Percentiles rank a stretch among this genome's conserved stretches.
phyloP scores from a whole-genome alignment of 2,329 filamentous ascomycete genomes.

The Graphiopsis chlorocephala region DNA sequence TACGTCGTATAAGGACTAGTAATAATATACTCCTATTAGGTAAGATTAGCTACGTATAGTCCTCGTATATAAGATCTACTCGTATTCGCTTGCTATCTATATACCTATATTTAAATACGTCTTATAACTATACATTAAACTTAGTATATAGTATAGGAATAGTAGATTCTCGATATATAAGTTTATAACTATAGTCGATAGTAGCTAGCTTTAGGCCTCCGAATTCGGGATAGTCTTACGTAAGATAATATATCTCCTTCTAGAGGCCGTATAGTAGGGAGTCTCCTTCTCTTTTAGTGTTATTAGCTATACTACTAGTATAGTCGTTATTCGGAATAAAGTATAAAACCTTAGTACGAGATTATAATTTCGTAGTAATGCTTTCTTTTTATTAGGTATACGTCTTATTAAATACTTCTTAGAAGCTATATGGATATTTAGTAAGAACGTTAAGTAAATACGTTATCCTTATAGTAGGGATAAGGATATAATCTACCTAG shows the following conservation, averaged over 20 bases:
- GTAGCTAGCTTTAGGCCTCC: too few species aligned
- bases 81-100: not conserved
- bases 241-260: too few species aligned
- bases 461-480: not conserved
- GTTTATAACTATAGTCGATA: too few species aligned
- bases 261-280: too few species aligned
- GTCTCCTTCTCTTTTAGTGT: not conserved
- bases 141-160: not conserved
- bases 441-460: not conserved
- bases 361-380: too few species aligned
- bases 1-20: not conserved
- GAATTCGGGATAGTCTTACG: too few species aligned
- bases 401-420: not conserved
- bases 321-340: too few species aligned
- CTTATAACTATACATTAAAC: not conserved
- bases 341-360: too few species aligned
- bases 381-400: not conserved
- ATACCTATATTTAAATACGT: not conserved
- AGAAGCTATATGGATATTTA: not conserved
- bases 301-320: not conserved
- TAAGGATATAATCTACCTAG: not conserved
- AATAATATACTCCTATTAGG: not conserved
- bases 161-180: not conserved
- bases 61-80: not conserved
- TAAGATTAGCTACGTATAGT: not conserved